phyloP scores from a whole-genome alignment of 805 yeast genomes.

The Ogataea methanolica region DNA sequence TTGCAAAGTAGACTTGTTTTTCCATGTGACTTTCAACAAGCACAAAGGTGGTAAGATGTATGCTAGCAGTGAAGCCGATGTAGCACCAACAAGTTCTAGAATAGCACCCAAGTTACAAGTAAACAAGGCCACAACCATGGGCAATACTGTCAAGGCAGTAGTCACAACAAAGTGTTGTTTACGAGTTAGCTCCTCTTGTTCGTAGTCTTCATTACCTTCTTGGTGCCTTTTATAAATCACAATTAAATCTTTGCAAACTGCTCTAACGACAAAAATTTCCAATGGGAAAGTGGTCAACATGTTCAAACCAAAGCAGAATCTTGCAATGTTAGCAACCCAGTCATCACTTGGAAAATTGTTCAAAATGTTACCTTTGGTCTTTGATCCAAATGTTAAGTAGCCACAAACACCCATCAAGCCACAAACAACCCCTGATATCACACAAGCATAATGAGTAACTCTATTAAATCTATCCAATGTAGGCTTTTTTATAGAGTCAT shows the following conservation, averaged over 20 bases:
- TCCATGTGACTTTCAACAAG: constrained; percentile 58
- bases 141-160: constrained; percentile 53
- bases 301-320: constrained; percentile 86
- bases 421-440: constrained; percentile 76
- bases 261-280: constrained; percentile 86
- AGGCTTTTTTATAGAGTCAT: constrained; percentile 74
- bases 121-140: constrained; percentile 71
- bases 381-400: constrained; percentile 64
- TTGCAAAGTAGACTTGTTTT: constrained; percentile 34
- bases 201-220: constrained; percentile 11
- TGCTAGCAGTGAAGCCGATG: constrained; percentile 90
- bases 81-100: constrained; percentile 85
- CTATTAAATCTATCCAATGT: constrained; percentile 68
- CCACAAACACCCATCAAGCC: constrained; percentile 78
- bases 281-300: constrained; percentile 91
- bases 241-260: constrained; percentile 68
- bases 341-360: constrained; percentile 83
- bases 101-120: constrained; percentile 90
- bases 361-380: constrained; percentile 80
- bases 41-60: constrained; percentile 89
- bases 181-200: constrained; percentile 27
- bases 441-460: constrained; percentile 80
- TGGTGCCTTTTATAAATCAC: constrained; percentile 20
- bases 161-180: constrained; percentile 62
- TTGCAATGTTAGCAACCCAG: constrained; percentile 72